phyloP scores from a whole-genome alignment of 2,329 filamentous ascomycete genomes.

The Aspergillus sp. region DNA sequence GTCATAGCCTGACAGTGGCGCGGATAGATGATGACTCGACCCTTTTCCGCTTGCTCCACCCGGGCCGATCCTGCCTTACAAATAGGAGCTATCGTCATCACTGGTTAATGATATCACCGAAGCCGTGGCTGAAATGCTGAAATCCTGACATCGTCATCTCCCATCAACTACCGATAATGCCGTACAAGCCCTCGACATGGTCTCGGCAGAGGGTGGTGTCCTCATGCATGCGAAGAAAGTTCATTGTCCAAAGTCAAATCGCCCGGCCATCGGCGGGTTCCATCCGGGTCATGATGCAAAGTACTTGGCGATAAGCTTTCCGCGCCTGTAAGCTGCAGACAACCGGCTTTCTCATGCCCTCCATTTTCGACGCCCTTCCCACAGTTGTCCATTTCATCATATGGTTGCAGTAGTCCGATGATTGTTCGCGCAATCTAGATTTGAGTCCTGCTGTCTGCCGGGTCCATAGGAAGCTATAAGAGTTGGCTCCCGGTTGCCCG shows the following conservation, averaged over 20 bases:
- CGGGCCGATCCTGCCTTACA: not conserved
- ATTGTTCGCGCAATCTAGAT: not conserved
- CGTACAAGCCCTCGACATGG: not conserved
- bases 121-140: not conserved
- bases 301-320: constrained; percentile 7
- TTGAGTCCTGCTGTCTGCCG: not conserved
- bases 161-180: not conserved
- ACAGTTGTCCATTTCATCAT: constrained; percentile 19
- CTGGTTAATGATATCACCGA: not conserved
- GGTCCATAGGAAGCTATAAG: constrained; percentile 10
- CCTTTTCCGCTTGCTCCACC: not conserved
- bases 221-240: not conserved
- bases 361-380: not conserved
- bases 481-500: not conserved
- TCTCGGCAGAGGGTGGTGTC: not conserved
- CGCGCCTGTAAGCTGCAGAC: not conserved
- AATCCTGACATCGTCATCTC: constrained; percentile 4
- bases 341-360: not conserved
- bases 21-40: not conserved
- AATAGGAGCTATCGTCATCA: not conserved
- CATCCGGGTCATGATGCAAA: constrained; percentile 19
- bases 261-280: not conserved
- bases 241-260: constrained; percentile 6
- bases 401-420: constrained; percentile 12
- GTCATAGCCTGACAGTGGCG: not conserved